phyloP scores from a whole-genome alignment of 345 rosid genomes.

The Citrus glauca region DNA sequence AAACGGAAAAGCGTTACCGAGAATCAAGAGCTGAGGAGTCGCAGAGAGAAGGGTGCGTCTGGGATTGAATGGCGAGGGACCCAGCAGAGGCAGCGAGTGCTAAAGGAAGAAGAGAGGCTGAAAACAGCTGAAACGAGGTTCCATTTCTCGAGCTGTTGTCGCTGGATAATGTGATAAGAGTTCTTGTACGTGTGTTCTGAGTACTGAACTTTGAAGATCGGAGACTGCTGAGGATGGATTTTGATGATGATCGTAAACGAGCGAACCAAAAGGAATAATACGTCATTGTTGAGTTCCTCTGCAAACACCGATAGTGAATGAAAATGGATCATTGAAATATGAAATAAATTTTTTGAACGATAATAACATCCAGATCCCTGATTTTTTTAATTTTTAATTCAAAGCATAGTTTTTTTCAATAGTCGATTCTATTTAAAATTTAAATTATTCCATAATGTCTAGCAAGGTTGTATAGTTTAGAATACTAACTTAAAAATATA shows the following conservation, averaged over 20 bases:
- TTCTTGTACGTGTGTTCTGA: neutral
- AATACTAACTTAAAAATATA: no score
- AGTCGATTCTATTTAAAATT: no score
- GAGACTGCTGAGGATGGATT: slow-evolving; percentile 19
- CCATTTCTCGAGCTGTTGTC: neutral
- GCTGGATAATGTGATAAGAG: slow-evolving; percentile 7
- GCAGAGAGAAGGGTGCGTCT: slow-evolving; percentile 46
- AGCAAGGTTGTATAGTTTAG: no score
- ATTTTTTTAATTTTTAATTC: neutral
- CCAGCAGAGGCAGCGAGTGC: slow-evolving; percentile 57
- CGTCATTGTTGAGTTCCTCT: slow-evolving; percentile 27
- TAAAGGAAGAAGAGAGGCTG: slow-evolving; percentile 50
- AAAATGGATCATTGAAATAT: neutral
- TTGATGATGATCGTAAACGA: slow-evolving; percentile 48
- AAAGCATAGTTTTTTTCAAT: no score
- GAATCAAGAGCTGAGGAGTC: slow-evolving; percentile 44
- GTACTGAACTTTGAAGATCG: slow-evolving; percentile 20
- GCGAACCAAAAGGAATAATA: slow-evolving; percentile 28
- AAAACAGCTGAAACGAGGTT: slow-evolving; percentile 23
- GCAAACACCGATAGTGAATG: neutral
- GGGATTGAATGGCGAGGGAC: slow-evolving; percentile 40
- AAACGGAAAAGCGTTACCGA: slow-evolving; percentile 27
- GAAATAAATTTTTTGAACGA: no score
- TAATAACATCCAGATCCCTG: neutral
- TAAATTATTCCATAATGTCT: no score